Evolutionary conservation across 108 stramenopile species (phyloP), one percentile per base, ranked within the genome.

Genomic region (Fistulifera pelliculosa): DNA sequence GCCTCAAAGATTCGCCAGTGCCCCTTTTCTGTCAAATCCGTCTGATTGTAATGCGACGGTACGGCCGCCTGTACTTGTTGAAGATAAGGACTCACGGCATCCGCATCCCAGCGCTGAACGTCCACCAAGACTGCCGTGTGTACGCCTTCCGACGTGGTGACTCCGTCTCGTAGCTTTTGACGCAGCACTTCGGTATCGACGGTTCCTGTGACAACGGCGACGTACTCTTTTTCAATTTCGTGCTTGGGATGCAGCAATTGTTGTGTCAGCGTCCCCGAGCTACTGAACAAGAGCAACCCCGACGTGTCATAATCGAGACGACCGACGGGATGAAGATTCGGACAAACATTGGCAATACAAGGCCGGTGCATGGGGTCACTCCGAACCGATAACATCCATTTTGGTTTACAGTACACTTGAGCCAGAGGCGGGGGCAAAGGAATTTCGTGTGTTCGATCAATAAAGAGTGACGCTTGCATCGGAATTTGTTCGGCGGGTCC

Each of bases 261-360:
- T 41, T 92, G 83, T 19, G 90, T 92, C 56, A 92, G 57, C 25
- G 73, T 61, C 11, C 90, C 90, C 38, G 72, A 60, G 28, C 73
- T 77, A 19, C 75, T 77, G 60, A 87, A 92, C 7, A 92, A 56
- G 16, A 92, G 66, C 62, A 92, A 72, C 16, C 90, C 90, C 0
- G 77, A 71, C 0, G 86, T 79, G 44, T 93, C 91, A 63, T 89
- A 93, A 65, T 93, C 91, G 23, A 93, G 52, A 31, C 91, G 61
- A 1, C 91, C 91, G 0, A 88, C 87, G 0, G 91, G 91, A 69
- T 93, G 91, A 71, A 92, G 71, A 42, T 69, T 60, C 64, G 71
- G 58, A 62, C 52, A 31, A 58, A 56, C 8, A 49, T 56, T 21
- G 64, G 48, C 1, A 70, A 76, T 10, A 72, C 49, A 56, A 51